Conservation (phyloP, 768 basidiomycete species). For the Scleroderma citrinum region DNA sequence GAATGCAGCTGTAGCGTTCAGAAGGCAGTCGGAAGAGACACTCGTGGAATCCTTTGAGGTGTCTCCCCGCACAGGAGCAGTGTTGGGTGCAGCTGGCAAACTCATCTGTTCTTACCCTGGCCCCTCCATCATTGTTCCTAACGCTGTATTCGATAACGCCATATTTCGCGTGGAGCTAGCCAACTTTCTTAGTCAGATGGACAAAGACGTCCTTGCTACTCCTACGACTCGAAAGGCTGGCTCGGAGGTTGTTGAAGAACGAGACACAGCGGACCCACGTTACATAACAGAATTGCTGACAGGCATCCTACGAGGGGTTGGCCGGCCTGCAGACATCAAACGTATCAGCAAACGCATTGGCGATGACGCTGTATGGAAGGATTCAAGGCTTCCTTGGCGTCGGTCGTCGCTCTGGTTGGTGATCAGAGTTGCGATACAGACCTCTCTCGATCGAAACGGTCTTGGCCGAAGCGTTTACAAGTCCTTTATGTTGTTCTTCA, state of each 20-base stretch:
- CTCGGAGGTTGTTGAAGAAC: too few relatives aligned
- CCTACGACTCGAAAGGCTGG: too few relatives aligned
- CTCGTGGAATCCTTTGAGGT: constrained; percentile 39
- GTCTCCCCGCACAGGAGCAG: constrained; percentile 22
- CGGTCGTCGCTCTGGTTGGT: constrained; percentile 41
- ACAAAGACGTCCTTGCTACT: constrained; percentile 28
- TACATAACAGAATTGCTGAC: constrained; percentile 46
- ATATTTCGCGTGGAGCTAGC: neutral
- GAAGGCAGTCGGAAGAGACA: constrained; percentile 15
- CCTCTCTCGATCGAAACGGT: constrained; percentile 19
- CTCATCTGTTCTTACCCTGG: constrained; percentile 38
- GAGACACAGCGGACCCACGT: constrained; percentile 37
- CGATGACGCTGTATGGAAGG: too few relatives aligned
- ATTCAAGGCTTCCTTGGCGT: too few relatives aligned
- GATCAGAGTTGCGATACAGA: constrained; percentile 42
- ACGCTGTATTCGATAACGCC: neutral
- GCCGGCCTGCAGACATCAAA: too few relatives aligned
- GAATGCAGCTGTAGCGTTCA: constrained; percentile 37
- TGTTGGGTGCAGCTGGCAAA: constrained; percentile 32
- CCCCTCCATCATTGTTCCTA: constrained; percentile 30
- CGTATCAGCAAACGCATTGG: too few relatives aligned
- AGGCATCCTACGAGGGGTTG: constrained; percentile 39
- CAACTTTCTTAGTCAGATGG: constrained; percentile 2
- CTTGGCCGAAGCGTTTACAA: constrained; percentile 22
- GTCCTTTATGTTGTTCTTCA: constrained; percentile 28